Evolutionary conservation across 2,329 filamentous ascomycete species (phyloP).

Genomic region (Calonectria pseudoreteaudii): DNA sequence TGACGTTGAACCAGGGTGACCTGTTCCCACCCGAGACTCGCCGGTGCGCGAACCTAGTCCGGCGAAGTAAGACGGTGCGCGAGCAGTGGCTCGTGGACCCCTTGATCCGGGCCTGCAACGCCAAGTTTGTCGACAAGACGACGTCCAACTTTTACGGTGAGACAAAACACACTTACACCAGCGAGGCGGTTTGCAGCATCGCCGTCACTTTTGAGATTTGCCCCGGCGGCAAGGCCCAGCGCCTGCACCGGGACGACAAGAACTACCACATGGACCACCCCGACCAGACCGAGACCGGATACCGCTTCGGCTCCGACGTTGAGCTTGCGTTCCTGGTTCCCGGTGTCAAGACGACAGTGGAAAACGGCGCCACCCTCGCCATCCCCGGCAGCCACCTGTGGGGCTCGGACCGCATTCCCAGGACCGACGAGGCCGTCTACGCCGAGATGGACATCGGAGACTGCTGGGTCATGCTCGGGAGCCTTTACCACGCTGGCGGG

Average conservation of each 20-base stretch:
- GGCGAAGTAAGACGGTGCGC: slow-evolving; percentile 15
- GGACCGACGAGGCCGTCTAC: slow-evolving; percentile 6
- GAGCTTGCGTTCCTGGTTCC: slow-evolving; percentile 18
- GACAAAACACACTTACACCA: slow-evolving; percentile 16
- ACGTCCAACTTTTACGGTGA: slow-evolving; percentile 21
- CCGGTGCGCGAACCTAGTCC: slow-evolving; percentile 16
- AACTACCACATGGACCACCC: slow-evolving; percentile 18
- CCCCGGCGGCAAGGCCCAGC: slow-evolving; percentile 17
- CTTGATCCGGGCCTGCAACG: slow-evolving; percentile 12
- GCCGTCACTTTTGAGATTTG: slow-evolving; percentile 19
- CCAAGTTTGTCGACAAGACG: slow-evolving; percentile 18
- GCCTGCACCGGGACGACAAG: slow-evolving; percentile 20
- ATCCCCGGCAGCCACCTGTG: slow-evolving; percentile 21
- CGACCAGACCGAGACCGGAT: slow-evolving; percentile 7
- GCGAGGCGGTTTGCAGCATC: slow-evolving; percentile 21
- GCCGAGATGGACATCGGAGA: slow-evolving; percentile 20
- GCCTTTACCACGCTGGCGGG: slow-evolving; percentile 14
- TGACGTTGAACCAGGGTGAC: not conserved
- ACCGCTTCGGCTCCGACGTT: slow-evolving; percentile 13
- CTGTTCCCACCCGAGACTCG: slow-evolving; percentile 18
- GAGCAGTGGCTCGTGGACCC: slow-evolving; percentile 20
- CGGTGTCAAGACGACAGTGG: slow-evolving; percentile 11
- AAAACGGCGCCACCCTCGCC: slow-evolving; percentile 16
- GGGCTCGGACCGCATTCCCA: slow-evolving; percentile 8
- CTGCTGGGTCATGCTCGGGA: slow-evolving; percentile 21